A percentile compares a stretch with the other conserved stretches of the same genome.
These are phyloP conservation scores for Aspergillus transmontanensis DNA, from an alignment of 2,329 filamentous ascomycete genomes.

Conservation along the genomic window DNA sequence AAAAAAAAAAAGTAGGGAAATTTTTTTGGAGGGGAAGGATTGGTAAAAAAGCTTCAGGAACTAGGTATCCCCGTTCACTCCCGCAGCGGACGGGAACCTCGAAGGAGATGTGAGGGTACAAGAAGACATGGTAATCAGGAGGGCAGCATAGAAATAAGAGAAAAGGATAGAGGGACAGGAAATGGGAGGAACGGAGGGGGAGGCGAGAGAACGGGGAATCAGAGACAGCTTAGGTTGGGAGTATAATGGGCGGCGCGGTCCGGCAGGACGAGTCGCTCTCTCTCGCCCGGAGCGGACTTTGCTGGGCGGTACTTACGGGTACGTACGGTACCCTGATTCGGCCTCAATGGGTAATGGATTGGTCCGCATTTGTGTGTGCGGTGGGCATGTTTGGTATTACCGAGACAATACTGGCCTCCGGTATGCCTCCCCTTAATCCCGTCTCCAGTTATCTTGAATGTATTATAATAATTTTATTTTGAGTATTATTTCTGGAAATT, in stretches of 20 bases:
- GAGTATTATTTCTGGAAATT: conserved; percentile 4
- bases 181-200: conserved; percentile 22
- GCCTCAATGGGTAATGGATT: background rate
- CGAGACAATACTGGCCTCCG: conserved; percentile 1
- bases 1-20: conserved; percentile 22
- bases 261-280: conserved; percentile 23
- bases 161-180: conserved; percentile 21
- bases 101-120: conserved; percentile 32
- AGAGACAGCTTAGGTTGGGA: conserved; percentile 25
- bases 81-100: conserved; percentile 46
- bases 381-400: conserved; percentile 1
- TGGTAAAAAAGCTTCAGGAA: conserved; percentile 20
- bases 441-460: conserved; percentile 2
- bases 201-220: conserved; percentile 24
- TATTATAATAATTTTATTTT: conserved; percentile 5
- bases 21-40: conserved; percentile 27
- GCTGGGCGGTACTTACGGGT: conserved; percentile 7
- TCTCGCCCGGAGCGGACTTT: conserved; percentile 17
- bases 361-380: conserved; percentile 1
- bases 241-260: conserved; percentile 35
- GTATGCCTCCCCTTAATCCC: background rate
- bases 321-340: background rate
- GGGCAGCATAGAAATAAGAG: conserved; percentile 26
- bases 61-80: conserved; percentile 48
- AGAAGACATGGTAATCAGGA: conserved; percentile 40